Evolutionary conservation across 2,329 filamentous ascomycete genomes (phyloP).

Genomic region (Periconia digitata): DNA sequence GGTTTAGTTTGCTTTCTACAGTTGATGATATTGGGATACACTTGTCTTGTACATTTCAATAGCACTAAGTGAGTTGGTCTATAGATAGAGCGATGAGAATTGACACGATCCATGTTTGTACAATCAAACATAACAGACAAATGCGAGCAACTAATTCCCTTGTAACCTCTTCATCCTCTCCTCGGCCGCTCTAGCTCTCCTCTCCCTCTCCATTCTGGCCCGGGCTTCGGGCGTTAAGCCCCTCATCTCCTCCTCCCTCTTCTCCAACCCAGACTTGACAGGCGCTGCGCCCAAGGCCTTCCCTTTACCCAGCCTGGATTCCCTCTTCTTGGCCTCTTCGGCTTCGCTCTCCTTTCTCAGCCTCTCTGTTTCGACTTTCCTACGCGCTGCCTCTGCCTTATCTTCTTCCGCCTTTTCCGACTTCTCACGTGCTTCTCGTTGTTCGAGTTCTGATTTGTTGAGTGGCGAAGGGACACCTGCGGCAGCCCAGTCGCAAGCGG

Average conservation of each 20-base stretch:
- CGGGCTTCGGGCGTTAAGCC: conserved; percentile 88
- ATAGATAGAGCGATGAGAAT: too few species aligned
- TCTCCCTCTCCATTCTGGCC: conserved; percentile 80
- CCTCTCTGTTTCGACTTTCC: conserved; percentile 73
- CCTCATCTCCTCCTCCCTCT: conserved; percentile 77
- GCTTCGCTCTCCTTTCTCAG: conserved; percentile 60
- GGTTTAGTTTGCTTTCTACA: too few species aligned
- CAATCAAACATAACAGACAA: too few species aligned
- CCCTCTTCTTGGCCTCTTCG: conserved; percentile 52
- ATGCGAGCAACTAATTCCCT: conserved; percentile 10
- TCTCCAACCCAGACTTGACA: conserved; percentile 76
- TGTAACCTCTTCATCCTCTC: conserved; percentile 69
- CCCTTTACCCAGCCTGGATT: conserved; percentile 52
- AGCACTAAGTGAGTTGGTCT: too few species aligned
- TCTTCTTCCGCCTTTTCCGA: conserved; percentile 69
- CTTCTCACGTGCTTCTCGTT: conserved; percentile 69
- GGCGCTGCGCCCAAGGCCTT: conserved; percentile 57
- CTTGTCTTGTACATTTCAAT: too few species aligned
- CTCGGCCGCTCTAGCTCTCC: conserved; percentile 87
- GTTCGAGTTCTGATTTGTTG: conserved; percentile 69
- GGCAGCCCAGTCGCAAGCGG: conserved; percentile 74
- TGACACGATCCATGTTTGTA: background rate
- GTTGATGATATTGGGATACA: too few species aligned
- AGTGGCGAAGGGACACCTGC: conserved; percentile 73
- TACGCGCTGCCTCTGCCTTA: conserved; percentile 59